Evolutionary conservation across 1,284 basidiomycete species (phyloP).

Genomic region (Malassezia caprae): DNA sequence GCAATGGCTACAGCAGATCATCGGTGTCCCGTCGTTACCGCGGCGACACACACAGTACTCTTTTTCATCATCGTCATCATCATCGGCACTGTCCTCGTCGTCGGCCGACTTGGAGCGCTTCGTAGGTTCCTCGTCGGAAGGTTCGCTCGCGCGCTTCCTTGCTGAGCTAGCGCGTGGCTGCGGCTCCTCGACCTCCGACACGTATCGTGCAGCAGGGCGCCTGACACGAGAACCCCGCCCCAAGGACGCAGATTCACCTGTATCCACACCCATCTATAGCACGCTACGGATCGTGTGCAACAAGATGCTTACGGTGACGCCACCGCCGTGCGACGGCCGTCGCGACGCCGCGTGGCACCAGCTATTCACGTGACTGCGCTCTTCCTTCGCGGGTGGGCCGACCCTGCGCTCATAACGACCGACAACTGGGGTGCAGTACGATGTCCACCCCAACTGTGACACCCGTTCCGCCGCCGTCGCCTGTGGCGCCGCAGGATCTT

Average conservation of each 20-base stretch:
- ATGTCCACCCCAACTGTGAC: background rate
- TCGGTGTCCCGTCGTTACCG: conserved; percentile 39
- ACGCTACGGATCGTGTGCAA: conserved; percentile 5
- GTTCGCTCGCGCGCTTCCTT: background rate
- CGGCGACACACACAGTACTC: conserved; percentile 40
- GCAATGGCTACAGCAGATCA: conserved; percentile 41
- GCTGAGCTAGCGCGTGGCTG: background rate
- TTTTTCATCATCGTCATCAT: conserved; percentile 16
- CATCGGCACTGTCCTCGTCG: background rate
- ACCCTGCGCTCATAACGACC: conserved; percentile 1
- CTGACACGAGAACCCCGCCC: conserved; percentile 13
- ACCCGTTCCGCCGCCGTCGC: background rate
- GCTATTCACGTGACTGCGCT: conserved; percentile 9
- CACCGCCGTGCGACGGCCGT: background rate
- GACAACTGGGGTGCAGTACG: conserved; percentile 3
- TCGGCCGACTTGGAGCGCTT: background rate
- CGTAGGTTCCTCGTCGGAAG: background rate
- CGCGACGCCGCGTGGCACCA: background rate
- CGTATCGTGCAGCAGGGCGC: conserved; percentile 11
- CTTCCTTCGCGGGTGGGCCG: conserved; percentile 6
- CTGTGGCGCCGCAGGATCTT: conserved; percentile 1
- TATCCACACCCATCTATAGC: conserved; percentile 7
- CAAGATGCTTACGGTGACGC: background rate
- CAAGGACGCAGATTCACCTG: conserved; percentile 1
- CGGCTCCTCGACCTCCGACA: background rate